Conservation (phyloP, 257 asterid species). For the Knoxia roxburghii region DNA sequence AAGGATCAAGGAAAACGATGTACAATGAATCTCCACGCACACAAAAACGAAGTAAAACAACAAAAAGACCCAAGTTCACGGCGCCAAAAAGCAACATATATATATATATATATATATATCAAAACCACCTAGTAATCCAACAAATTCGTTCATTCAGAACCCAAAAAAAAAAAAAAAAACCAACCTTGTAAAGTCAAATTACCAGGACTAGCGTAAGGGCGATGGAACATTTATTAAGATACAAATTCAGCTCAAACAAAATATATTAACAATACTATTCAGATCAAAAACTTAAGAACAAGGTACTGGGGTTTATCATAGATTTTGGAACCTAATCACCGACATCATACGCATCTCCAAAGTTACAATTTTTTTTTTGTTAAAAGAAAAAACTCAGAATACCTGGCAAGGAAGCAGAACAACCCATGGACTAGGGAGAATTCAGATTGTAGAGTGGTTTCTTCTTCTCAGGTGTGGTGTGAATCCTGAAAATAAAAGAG, state of each 20-base stretch:
- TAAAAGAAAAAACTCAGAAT: slow-evolving; percentile 3
- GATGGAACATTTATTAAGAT: not conserved
- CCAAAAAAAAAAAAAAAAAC: not conserved
- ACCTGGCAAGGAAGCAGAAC: slow-evolving; percentile 81
- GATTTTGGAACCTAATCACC: slow-evolving; percentile 1
- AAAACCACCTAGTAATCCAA: not conserved
- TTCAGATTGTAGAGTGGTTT: not conserved
- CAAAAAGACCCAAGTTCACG: not conserved
- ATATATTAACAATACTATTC: not conserved
- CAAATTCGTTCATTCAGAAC: not conserved
- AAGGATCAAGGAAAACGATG: slow-evolving; percentile 1
- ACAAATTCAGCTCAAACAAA: not conserved
- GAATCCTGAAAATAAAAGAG: not conserved
- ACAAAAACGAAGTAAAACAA: not conserved
- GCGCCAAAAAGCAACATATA: not conserved
- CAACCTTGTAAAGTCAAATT: not conserved
- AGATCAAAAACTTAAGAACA: not conserved
- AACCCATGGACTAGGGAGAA: slow-evolving; percentile 52
- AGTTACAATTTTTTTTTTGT: not conserved
- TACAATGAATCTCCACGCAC: not conserved
- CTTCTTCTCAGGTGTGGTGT: not conserved
- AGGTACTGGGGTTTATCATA: not conserved
- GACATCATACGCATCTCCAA: not conserved
- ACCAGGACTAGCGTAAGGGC: not conserved
- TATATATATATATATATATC: too few species aligned